Conservation (phyloP, 257 asterid genomes). For the Eustoma russellianum region DNA sequence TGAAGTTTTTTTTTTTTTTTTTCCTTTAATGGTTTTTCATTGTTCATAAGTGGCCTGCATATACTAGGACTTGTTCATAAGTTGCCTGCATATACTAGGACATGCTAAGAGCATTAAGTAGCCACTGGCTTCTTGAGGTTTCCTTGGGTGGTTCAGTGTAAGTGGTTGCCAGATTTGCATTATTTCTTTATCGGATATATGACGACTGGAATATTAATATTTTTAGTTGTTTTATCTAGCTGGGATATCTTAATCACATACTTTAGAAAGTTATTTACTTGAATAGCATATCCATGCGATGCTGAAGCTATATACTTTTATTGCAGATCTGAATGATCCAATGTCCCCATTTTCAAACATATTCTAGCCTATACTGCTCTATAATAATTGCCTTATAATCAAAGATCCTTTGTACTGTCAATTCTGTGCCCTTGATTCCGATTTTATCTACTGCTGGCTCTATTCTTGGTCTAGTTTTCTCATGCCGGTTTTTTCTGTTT, state of each 20-base stretch:
- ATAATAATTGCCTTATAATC: too few species aligned
- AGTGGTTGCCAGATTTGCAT: too few species aligned
- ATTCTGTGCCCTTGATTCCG: too few species aligned
- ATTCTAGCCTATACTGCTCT: too few species aligned
- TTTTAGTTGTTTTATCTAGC: too few species aligned
- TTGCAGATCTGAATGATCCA: background rate
- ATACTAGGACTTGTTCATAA: background rate
- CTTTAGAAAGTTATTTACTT: too few species aligned
- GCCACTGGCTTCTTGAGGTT: background rate
- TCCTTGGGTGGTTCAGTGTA: background rate
- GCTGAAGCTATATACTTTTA: background rate
- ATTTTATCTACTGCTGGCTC: too few species aligned
- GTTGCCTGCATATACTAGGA: background rate
- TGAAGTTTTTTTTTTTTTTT: background rate
- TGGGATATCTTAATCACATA: too few species aligned
- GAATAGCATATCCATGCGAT: too few species aligned
- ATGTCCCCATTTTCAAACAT: background rate
- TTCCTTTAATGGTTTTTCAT: background rate
- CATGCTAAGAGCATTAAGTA: background rate
- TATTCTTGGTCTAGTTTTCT: background rate
- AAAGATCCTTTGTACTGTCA: too few species aligned
- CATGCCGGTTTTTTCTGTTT: background rate
- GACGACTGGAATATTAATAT: too few species aligned
- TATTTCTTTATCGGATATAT: too few species aligned
- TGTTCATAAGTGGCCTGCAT: background rate